Evolutionary conservation across 176 grass and related monocot species (phyloP).

Genomic region (Cenchrus fungigraminus): DNA sequence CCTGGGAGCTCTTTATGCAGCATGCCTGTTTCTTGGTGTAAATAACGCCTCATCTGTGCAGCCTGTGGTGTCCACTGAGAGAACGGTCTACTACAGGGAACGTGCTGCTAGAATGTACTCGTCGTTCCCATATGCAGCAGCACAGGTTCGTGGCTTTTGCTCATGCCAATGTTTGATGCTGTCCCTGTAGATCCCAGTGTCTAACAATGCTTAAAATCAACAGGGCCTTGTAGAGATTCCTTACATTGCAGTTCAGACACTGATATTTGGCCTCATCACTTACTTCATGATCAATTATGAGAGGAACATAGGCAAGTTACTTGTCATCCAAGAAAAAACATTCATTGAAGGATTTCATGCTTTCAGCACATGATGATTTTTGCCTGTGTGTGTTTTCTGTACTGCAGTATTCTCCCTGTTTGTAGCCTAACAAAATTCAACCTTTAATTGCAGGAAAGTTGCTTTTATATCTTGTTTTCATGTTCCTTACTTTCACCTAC

Average conservation of each 20-base stretch:
- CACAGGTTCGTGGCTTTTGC: constrained; percentile 58
- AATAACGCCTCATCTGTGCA: constrained; percentile 74
- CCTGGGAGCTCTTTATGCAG: constrained; percentile 72
- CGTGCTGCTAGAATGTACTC: constrained; percentile 73
- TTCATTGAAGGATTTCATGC: background rate
- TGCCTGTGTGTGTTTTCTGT: background rate
- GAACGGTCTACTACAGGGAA: constrained; percentile 77
- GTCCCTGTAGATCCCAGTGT: background rate
- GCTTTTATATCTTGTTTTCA: constrained; percentile 63
- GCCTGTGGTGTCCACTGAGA: constrained; percentile 74
- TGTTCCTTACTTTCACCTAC: constrained; percentile 83
- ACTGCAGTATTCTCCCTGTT: background rate
- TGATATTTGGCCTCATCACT: constrained; percentile 75
- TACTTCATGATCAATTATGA: constrained; percentile 90
- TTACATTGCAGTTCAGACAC: constrained; percentile 62
- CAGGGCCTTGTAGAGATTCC: constrained; percentile 84
- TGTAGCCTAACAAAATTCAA: background rate
- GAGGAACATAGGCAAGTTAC: constrained; percentile 54
- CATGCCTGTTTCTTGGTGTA: constrained; percentile 74
- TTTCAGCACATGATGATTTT: constrained; percentile 1
- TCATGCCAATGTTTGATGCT: background rate
- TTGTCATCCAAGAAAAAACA: background rate
- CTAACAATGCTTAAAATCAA: constrained; percentile 40
- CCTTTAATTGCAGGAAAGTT: constrained; percentile 62
- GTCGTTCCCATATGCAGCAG: constrained; percentile 72